Conservation (phyloP, 2,329 filamentous ascomycete species). For the Aspergillus felis region DNA sequence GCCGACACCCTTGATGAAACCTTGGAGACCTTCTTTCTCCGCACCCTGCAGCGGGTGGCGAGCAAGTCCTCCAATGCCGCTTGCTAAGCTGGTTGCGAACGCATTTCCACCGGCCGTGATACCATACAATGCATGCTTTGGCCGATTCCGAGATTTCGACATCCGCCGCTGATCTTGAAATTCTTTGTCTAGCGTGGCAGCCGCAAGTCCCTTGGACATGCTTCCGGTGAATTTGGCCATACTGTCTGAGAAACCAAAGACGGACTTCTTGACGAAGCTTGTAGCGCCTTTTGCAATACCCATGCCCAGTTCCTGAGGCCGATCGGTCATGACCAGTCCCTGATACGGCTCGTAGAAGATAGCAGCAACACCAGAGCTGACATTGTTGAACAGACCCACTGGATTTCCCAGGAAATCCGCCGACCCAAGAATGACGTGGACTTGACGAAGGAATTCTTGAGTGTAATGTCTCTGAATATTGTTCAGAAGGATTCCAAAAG, state of each 20-base stretch:
- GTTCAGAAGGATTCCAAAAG: slow-evolving; percentile 74
- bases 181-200: slow-evolving; percentile 94
- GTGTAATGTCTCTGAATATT: slow-evolving; percentile 94
- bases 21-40: slow-evolving; percentile 87
- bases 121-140: slow-evolving; percentile 95
- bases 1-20: slow-evolving; percentile 96
- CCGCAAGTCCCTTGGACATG: slow-evolving; percentile 92
- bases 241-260: slow-evolving; percentile 95
- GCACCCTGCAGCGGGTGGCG: slow-evolving; percentile 93
- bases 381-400: slow-evolving; percentile 95
- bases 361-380: slow-evolving; percentile 93
- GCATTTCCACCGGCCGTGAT: slow-evolving; percentile 95
- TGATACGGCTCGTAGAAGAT: slow-evolving; percentile 99
- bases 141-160: slow-evolving; percentile 84
- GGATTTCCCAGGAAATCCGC: slow-evolving; percentile 97
- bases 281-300: slow-evolving; percentile 96
- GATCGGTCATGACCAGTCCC: slow-evolving; percentile 91
- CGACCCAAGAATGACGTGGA: slow-evolving; percentile 95
- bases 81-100: slow-evolving; percentile 86
- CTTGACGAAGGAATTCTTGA: slow-evolving; percentile 90
- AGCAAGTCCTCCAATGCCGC: slow-evolving; percentile 87
- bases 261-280: slow-evolving; percentile 97
- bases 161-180: slow-evolving; percentile 96
- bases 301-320: slow-evolving; percentile 88
- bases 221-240: slow-evolving; percentile 97